Evolutionary conservation across 106 monocot species (phyloP).

Genomic region (Dendrobium officinale): DNA sequence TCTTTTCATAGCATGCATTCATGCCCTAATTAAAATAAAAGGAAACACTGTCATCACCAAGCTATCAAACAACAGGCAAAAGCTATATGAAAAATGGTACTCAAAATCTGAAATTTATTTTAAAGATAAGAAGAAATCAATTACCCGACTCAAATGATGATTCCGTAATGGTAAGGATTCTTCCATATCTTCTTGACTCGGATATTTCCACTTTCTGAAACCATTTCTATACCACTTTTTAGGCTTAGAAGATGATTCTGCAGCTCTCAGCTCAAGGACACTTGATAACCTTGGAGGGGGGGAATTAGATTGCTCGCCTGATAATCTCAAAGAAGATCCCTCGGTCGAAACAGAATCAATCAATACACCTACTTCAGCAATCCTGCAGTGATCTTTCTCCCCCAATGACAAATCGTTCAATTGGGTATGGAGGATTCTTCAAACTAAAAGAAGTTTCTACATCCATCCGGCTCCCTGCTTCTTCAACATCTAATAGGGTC

Average conservation of each 20-base stretch:
- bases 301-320: constrained; percentile 15
- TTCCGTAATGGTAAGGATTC: constrained; percentile 36
- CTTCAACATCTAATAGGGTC: constrained; percentile 3
- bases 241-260: constrained; percentile 34
- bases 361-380: constrained; percentile 33
- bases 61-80: not conserved
- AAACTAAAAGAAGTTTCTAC: constrained; percentile 8
- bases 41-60: not conserved
- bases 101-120: not conserved
- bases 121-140: not conserved
- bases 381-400: constrained; percentile 19
- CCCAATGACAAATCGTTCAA: not conserved
- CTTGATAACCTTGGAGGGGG: constrained; percentile 25
- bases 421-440: constrained; percentile 16
- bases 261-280: constrained; percentile 22
- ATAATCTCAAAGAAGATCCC: constrained; percentile 16
- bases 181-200: constrained; percentile 14
- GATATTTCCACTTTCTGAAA: constrained; percentile 33
- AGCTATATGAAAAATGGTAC: too few relatives aligned
- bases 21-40: constrained; percentile 17
- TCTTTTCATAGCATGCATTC: constrained; percentile 38
- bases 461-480: constrained; percentile 1
- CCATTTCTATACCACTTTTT: constrained; percentile 38
- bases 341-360: constrained; percentile 29
- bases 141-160: constrained; percentile 39